Base-by-base conservation (phyloP, 2,329 filamentous ascomycete genomes). In the Sclerotinia glacialis region DNA sequence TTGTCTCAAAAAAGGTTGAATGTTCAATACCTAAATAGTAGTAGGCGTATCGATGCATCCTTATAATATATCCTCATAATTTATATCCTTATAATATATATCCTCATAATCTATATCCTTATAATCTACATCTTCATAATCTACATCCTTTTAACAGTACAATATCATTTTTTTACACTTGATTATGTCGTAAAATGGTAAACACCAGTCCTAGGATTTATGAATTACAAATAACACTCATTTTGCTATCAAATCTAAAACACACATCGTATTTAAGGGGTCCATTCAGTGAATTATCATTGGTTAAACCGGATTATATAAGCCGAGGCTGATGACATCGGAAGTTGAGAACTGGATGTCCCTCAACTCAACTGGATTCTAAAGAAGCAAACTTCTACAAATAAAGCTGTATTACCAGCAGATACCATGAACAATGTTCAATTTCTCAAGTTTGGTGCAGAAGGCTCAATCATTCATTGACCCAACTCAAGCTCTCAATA, bases 401-500 rank as follows among this genome's bases (percentile, higher is more conserved):
- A 49, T 21, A 23, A 65, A 66, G 64, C 64, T 66, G 64, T 63
- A 53, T 66, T 34, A 54, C 64, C 66, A 72, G 70, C 70, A 72
- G 68, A 72, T 71, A 74, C 68, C 73, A 76, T 76, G 75, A 76
- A 71, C 75, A 72, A 87, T 87, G 85, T 86, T 87, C 77, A 83
- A 85, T 78, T 81, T 90, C 78, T 84, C 90, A 74, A 94, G 86
- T 79, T 89, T 98, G 78, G 93, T 97, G 75, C 93, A 97, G 80
- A 96, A 94, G 85, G 93, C 93, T 72, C 93, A 96, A 83, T 92
- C 93, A 80, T 84, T 97, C 80, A 96, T 97, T 80, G 94, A 97
- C 79, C 91, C 93, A 64, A 90, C 90, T 71, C 88, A 92, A 77
- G 88, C 90, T 76, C 82, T 91, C 70, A 86, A 88, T 72, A 84